A percentile compares a stretch with the other conserved stretches of the same genome.
Conservation (phyloP, 139 green algal genomes). For the Chlorella sp. region DNA sequence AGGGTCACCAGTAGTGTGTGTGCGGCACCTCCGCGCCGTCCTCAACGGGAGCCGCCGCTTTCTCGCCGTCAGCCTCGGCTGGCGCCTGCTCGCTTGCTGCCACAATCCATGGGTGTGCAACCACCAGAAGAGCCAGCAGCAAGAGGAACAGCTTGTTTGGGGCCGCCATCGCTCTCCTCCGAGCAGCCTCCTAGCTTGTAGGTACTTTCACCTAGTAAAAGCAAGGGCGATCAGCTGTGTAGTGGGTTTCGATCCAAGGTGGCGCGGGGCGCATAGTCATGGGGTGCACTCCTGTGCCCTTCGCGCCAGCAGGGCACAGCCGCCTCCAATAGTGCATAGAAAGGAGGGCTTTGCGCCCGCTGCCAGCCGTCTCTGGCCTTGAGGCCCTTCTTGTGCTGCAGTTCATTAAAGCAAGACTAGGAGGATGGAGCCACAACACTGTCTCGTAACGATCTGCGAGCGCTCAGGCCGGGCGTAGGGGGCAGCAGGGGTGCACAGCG, state of each 20-base stretch:
- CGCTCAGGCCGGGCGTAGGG: not conserved
- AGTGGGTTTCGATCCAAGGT: not conserved
- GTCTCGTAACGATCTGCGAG: not conserved
- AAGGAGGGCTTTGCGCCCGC: too few species aligned
- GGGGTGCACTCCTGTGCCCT: too few species aligned
- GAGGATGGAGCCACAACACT: not conserved
- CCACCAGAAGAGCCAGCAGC: not conserved
- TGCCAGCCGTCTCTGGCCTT: too few species aligned
- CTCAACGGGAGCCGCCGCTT: not conserved
- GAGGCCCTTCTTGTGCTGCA: not conserved
- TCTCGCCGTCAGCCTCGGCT: not conserved
- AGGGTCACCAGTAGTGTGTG: slow-evolving; percentile 13
- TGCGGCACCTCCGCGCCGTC: not conserved
- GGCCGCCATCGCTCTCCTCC: not conserved
- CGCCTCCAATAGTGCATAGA: too few species aligned
- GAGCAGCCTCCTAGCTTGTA: not conserved
- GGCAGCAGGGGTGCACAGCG: not conserved
- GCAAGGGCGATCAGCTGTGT: not conserved
- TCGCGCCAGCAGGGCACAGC: too few species aligned
- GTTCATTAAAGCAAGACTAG: not conserved
- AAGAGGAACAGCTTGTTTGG: not conserved
- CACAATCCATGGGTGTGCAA: not conserved
- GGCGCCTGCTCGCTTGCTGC: not conserved
- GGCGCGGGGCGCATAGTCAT: too few species aligned
- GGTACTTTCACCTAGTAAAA: not conserved